These are phyloP conservation scores for Verticillium klebahnii DNA, from an alignment of 2,329 filamentous ascomycete species.

Conservation along the genomic window DNA sequence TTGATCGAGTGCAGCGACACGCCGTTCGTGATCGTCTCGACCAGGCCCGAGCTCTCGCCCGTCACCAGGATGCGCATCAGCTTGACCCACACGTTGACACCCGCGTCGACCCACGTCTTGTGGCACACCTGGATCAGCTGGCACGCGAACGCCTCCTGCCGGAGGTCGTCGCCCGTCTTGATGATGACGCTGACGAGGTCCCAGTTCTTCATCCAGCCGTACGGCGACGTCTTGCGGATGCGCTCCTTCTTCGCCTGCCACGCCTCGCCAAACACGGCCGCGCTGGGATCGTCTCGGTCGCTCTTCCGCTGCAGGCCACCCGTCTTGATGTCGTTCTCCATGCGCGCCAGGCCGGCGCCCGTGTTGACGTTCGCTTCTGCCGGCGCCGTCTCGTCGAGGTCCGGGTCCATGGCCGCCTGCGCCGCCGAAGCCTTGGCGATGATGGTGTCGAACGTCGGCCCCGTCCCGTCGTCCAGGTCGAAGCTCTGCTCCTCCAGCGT, in stretches of 20 bases:
- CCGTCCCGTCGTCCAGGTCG: constrained; percentile 64
- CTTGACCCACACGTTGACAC: constrained; percentile 80
- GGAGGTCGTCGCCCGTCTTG: constrained; percentile 77
- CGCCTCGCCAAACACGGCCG: constrained; percentile 80
- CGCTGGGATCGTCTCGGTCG: constrained; percentile 80
- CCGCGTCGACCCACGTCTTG: constrained; percentile 74
- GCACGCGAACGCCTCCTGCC: constrained; percentile 83
- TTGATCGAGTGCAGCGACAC: constrained; percentile 85
- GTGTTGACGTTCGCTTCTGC: constrained; percentile 54
- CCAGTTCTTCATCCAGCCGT: constrained; percentile 89
- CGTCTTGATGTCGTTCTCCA: constrained; percentile 88
- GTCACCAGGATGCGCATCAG: constrained; percentile 83
- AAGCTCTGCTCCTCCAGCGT: constrained; percentile 82
- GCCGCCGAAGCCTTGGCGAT: constrained; percentile 66
- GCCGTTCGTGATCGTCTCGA: constrained; percentile 85
- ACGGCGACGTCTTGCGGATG: constrained; percentile 76
- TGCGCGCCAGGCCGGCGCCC: constrained; percentile 72
- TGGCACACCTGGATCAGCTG: constrained; percentile 78
- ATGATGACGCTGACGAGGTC: constrained; percentile 83
- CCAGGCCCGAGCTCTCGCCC: constrained; percentile 76
- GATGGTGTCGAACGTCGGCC: constrained; percentile 76
- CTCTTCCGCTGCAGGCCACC: constrained; percentile 76
- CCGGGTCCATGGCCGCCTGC: constrained; percentile 40
- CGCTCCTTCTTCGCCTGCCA: constrained; percentile 83
- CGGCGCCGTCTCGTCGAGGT: constrained; percentile 51